These are phyloP conservation scores for Knufia petricola DNA, from an alignment of 2,329 filamentous ascomycete species.

Conservation along the genomic window DNA sequence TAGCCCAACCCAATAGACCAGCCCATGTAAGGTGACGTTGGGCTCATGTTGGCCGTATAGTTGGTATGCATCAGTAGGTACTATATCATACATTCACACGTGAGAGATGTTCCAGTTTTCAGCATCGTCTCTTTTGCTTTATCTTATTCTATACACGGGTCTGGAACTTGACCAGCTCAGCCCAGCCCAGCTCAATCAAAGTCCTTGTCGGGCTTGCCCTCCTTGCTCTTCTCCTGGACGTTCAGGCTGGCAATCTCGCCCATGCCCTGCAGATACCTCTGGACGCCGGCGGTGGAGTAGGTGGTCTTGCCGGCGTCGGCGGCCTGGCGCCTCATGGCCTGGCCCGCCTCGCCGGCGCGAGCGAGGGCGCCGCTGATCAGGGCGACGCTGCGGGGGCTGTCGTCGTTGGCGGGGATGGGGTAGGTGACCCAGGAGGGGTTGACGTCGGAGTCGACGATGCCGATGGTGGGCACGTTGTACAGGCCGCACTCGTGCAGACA, in stretches of 20 bases:
- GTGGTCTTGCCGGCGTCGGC: slow-evolving; percentile 55
- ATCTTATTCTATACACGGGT: neutral
- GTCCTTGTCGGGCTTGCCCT: slow-evolving; percentile 1
- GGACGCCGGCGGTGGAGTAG: slow-evolving; percentile 34
- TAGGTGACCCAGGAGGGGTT: slow-evolving; percentile 94
- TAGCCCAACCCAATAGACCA: too few species aligned
- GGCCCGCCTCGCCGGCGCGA: slow-evolving; percentile 69
- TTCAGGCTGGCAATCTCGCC: slow-evolving; percentile 16
- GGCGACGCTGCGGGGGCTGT: slow-evolving; percentile 74
- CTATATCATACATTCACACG: too few species aligned
- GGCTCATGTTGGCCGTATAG: too few species aligned
- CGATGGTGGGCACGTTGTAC: slow-evolving; percentile 85
- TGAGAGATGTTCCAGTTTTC: too few species aligned
- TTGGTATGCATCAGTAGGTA: too few species aligned
- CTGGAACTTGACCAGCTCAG: neutral
- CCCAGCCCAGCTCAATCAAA: neutral
- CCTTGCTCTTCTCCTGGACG: slow-evolving; percentile 9
- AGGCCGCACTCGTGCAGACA: slow-evolving; percentile 83
- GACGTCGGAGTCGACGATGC: slow-evolving; percentile 84
- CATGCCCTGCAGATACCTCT: slow-evolving; percentile 19
- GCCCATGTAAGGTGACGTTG: too few species aligned
- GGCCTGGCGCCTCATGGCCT: slow-evolving; percentile 53
- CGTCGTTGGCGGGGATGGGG: slow-evolving; percentile 91
- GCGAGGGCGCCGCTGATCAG: slow-evolving; percentile 80
- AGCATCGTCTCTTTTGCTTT: too few species aligned